Percentiles rank a stretch among this genome's conserved stretches.
phyloP scores from a whole-genome alignment of 306 rosid species.

The Ceratonia siliqua region DNA sequence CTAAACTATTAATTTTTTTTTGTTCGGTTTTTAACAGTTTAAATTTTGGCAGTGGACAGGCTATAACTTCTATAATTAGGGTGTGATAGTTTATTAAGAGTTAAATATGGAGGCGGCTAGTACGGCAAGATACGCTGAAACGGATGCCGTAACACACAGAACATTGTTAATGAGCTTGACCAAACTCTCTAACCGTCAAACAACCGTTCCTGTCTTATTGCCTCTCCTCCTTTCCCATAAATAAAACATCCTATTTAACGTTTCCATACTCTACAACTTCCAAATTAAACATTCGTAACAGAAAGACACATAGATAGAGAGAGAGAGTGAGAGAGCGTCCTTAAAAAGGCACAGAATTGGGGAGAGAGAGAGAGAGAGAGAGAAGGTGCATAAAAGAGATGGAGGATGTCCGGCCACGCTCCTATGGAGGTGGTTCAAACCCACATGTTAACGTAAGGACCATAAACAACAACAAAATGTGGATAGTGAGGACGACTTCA shows the following conservation, averaged over 20 bases:
- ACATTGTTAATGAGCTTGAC: not conserved
- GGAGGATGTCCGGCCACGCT: conserved; percentile 20
- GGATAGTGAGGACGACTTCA: not conserved
- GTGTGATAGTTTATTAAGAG: not conserved
- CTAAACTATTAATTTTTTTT: too few species aligned
- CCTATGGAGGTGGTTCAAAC: not conserved
- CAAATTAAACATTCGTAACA: too few species aligned
- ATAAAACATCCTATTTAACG: not conserved
- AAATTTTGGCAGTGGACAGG: too few species aligned
- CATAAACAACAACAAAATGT: not conserved
- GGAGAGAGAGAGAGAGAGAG: conserved; percentile 25
- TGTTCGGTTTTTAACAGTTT: too few species aligned
- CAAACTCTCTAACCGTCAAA: not conserved
- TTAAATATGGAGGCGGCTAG: not conserved
- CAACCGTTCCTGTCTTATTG: too few species aligned
- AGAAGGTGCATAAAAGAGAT: conserved; percentile 1
- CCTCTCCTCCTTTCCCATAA: conserved; percentile 28
- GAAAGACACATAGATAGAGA: too few species aligned
- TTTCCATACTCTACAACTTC: not conserved
- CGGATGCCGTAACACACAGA: not conserved
- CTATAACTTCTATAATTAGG: not conserved
- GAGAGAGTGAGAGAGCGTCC: too few species aligned
- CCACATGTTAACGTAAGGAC: not conserved
- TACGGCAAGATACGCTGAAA: not conserved
- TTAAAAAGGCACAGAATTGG: conserved; percentile 19